These are phyloP conservation scores for Penicillium lividum DNA, from an alignment of 495 filamentous ascomycete species.

Conservation along the genomic window DNA sequence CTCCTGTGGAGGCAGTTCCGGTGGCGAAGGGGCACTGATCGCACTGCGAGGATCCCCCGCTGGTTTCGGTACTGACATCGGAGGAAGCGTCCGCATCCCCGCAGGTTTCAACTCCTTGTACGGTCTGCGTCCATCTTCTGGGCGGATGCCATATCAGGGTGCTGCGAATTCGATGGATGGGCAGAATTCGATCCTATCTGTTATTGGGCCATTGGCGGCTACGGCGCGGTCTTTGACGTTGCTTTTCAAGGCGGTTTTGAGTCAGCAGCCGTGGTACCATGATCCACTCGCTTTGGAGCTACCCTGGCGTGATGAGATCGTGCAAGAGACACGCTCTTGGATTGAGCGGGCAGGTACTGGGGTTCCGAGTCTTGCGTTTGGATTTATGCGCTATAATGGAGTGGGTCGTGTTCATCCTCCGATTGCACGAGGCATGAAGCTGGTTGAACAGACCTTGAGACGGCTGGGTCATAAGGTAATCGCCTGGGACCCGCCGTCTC, in stretches of 20 bases:
- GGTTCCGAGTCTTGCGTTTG: slow-evolving; percentile 50
- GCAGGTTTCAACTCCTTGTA: slow-evolving; percentile 64
- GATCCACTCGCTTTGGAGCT: slow-evolving; percentile 63
- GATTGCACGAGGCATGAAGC: slow-evolving; percentile 53
- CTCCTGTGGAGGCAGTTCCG: slow-evolving; percentile 56
- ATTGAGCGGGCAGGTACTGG: slow-evolving; percentile 34
- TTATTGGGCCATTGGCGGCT: slow-evolving; percentile 58
- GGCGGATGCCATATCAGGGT: slow-evolving; percentile 47
- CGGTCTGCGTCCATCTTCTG: slow-evolving; percentile 51
- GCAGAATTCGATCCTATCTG: slow-evolving; percentile 57
- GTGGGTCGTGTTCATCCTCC: slow-evolving; percentile 52
- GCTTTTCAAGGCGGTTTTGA: slow-evolving; percentile 55
- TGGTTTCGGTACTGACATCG: slow-evolving; percentile 71
- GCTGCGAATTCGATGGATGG: slow-evolving; percentile 57
- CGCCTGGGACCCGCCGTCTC: slow-evolving; percentile 59
- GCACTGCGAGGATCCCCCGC: slow-evolving; percentile 55
- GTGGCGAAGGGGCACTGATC: slow-evolving; percentile 63
- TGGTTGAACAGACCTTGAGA: slow-evolving; percentile 50
- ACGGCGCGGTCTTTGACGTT: slow-evolving; percentile 52
- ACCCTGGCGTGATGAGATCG: slow-evolving; percentile 61
- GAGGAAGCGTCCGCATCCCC: slow-evolving; percentile 68
- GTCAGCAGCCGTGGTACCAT: slow-evolving; percentile 60
- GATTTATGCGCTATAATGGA: slow-evolving; percentile 53
- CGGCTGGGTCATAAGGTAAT: slow-evolving; percentile 59
- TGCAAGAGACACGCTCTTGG: slow-evolving; percentile 45